Conservation (phyloP, 2,329 filamentous ascomycete genomes). For the Sclerotinia minor region DNA sequence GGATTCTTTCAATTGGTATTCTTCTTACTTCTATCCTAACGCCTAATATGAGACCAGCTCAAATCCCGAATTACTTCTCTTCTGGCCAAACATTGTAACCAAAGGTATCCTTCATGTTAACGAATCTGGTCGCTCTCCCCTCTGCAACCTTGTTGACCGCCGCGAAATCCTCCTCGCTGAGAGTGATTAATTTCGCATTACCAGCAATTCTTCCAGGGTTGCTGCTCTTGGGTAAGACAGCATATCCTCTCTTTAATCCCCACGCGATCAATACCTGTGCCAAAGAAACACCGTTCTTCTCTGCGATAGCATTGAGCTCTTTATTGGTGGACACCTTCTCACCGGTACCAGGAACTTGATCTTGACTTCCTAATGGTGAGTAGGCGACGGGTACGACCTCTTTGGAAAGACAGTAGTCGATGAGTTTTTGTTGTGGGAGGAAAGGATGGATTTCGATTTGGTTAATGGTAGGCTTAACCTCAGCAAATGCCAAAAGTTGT, state of each 20-base stretch:
- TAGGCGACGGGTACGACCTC: constrained; percentile 74
- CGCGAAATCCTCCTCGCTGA: constrained; percentile 62
- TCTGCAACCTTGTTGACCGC: constrained; percentile 60
- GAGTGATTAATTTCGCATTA: constrained; percentile 66
- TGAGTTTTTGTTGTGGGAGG: constrained; percentile 67
- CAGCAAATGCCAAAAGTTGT: constrained; percentile 50
- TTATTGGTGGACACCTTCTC: constrained; percentile 65
- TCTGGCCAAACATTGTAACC: constrained; percentile 71
- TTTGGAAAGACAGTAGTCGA: constrained; percentile 66
- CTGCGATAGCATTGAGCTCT: constrained; percentile 61
- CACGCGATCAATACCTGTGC: constrained; percentile 70
- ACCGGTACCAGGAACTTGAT: constrained; percentile 64
- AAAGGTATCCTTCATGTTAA: constrained; percentile 82
- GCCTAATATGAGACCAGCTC: constrained; percentile 16
- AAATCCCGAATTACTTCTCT: constrained; percentile 43
- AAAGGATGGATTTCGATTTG: constrained; percentile 74
- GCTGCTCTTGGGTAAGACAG: constrained; percentile 72
- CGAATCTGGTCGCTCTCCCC: constrained; percentile 68
- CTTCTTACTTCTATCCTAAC: not conserved
- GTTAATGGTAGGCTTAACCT: constrained; percentile 52
- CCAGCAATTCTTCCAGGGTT: constrained; percentile 67
- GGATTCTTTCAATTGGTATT: not conserved
- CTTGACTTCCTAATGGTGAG: constrained; percentile 63
- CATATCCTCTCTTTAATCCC: constrained; percentile 67
- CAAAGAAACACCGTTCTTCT: constrained; percentile 61